These are phyloP conservation scores for Straminergon stramineum DNA, from an alignment of 225 moss, liverwort and hornwort species.

Conservation along the genomic window DNA sequence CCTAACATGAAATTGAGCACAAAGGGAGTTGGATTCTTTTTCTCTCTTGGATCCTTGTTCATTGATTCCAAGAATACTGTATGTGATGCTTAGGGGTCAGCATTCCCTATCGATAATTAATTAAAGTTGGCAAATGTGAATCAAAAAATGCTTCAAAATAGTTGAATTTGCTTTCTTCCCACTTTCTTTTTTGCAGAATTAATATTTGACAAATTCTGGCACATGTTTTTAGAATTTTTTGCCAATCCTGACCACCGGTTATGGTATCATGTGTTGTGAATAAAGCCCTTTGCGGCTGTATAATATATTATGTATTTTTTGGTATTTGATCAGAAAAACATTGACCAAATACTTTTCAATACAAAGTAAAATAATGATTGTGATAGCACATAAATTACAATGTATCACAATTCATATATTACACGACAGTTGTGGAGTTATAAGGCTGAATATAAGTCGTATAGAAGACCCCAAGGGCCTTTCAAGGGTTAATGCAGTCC, in stretches of 20 bases:
- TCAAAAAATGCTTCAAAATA: too few species aligned
- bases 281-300: too few species aligned
- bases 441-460: too few species aligned
- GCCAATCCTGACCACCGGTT: neutral
- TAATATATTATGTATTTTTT: too few species aligned
- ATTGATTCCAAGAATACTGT: rapidly evolving
- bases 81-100: rapidly evolving
- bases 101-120: neutral
- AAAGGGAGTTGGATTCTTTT: neutral
- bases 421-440: too few species aligned
- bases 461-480: too few species aligned
- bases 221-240: neutral
- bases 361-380: too few species aligned
- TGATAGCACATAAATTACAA: too few species aligned
- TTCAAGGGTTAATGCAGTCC: neutral
- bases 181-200: neutral
- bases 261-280: neutral
- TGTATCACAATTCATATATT: too few species aligned
- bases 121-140: neutral
- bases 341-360: too few species aligned
- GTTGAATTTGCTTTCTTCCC: too few species aligned
- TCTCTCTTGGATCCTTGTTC: neutral
- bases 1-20: neutral
- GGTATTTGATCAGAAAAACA: too few species aligned
- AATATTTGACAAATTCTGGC: rapidly evolving